Evolutionary conservation across 2,329 filamentous ascomycete species (phyloP), one percentile per base, ranked within the genome.

Genomic region (Nothophaeocryptopus gaeumannii): DNA sequence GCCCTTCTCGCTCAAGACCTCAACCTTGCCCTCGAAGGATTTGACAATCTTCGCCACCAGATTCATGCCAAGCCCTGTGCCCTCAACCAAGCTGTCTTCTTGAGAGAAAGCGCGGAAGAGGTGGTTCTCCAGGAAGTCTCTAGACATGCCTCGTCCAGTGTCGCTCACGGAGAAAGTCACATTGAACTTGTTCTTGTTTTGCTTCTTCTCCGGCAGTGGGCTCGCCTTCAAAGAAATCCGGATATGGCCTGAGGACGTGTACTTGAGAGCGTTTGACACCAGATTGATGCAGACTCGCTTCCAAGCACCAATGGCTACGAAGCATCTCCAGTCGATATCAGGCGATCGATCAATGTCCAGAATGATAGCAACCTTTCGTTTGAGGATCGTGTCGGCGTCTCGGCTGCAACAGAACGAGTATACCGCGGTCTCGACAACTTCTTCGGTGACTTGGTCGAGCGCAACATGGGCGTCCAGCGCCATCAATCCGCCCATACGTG

Each of bases 21-120:
- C 60, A 39, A 87, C 81, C 14, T 73, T 76, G 0, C 84, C 84
- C 29, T 77, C 75, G 2, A 86, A 68, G 32, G 79, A 76, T 42
- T 78, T 77, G 15, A 86, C 77, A 5, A 88, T 80, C 42, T 50
- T 69, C 50, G 60, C 74, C 63, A 87, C 84, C 5, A 88, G 78
- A 36, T 81, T 84, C 43, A 89, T 67, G 0, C 85, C 85, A 0
- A 88, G 70, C 0, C 85, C 85, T 0, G 81, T 80, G 0, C 85
- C 85, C 0, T 80, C 76, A 0, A 78, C 74, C 1, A 88, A 64
- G 0, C 72, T 69, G 39, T 86, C 77, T 59, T 88, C 85, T 52
- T 88, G 85, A 0, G 74, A 68, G 51, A 87, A 88, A 0, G 83
- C 80, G 0, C 76, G 79, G 63, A 83, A 88, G 0, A 88, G 67